These are phyloP conservation scores for Xerocomellus amylosporus DNA, from an alignment of 768 basidiomycete species.

Conservation along the genomic window DNA sequence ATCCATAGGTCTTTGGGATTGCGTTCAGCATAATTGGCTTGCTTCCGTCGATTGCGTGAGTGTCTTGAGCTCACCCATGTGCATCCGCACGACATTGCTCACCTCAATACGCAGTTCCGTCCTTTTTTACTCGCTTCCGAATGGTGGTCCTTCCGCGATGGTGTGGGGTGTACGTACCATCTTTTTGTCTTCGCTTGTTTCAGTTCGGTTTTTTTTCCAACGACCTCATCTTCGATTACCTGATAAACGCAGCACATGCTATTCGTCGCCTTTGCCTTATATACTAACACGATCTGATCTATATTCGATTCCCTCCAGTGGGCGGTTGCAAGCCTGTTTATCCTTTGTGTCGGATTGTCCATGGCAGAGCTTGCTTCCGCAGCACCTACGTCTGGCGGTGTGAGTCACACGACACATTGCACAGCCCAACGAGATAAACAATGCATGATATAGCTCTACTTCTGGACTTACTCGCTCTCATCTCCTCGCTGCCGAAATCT, in stretches of 20 bases:
- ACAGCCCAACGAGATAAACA: background rate
- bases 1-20: conserved; percentile 61
- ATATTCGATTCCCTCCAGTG: conserved; percentile 24
- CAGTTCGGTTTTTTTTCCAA: background rate
- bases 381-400: conserved; percentile 42
- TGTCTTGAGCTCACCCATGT: conserved; percentile 18
- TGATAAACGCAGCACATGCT: too few species aligned
- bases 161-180: conserved; percentile 40
- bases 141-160: conserved; percentile 50
- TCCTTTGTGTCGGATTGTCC: conserved; percentile 38
- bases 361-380: conserved; percentile 44
- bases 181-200: background rate
- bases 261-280: too few species aligned
- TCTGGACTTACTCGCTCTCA: conserved; percentile 62
- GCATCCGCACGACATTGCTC: background rate
- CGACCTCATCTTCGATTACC: too few species aligned
- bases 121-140: conserved; percentile 45
- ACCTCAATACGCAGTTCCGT: conserved; percentile 35
- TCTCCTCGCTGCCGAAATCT: conserved; percentile 56
- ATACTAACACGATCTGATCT: background rate
- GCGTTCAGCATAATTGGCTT: conserved; percentile 71
- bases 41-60: conserved; percentile 60
- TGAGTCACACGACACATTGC: conserved; percentile 14
- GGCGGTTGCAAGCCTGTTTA: conserved; percentile 38
- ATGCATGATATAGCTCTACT: conserved; percentile 46